Base-by-base conservation (phyloP, 2,329 filamentous ascomycete species). In the Basipetospora chlamydospora region DNA sequence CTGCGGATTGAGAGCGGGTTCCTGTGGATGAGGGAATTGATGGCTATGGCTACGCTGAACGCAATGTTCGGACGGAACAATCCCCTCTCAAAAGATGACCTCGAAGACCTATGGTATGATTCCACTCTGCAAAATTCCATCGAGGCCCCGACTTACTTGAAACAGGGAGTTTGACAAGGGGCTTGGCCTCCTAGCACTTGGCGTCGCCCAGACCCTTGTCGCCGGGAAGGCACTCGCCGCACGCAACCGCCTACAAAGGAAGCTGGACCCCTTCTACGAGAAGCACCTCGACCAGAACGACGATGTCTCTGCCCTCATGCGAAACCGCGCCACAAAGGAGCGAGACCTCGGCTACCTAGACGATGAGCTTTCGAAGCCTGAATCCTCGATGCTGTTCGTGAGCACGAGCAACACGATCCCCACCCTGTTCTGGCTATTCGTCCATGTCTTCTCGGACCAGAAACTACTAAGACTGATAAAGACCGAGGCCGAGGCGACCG, bases 51-150 rank as follows among this genome's bases (percentile, higher is more conserved):
- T 1, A 59, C 58, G 0, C 49, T 49, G 13, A 43, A 50, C n/a
- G 55, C 56, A 1, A 43, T 70, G 23, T 64, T 57, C 33, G 65
- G 65, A 3, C 50, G 55, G 0, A 43, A 60, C 7, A 66, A 66
- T 35, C 60, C 64, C 0, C 48, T 63, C 29, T 49, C 47, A 15
- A 33, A 46, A 2, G 43, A 62, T 8, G 46, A 51, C 3, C 36
- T 59, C 2, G 46, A 61, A 6, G 50, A 52, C 12, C 52, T 64
- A 12, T 57, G 54, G 58, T 57, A 47, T 33, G n/a, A n/a, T n/a
- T n/a, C n/a, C n/a, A n/a, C n/a, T n/a, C n/a, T n/a, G n/a, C n/a
- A n/a, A n/a, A n/a, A n/a, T n/a, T n/a, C n/a, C n/a, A n/a, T n/a
- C n/a, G n/a, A n/a, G n/a, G n/a, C n/a, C n/a, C n/a, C n/a, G n/a